Evolutionary conservation across 2,329 filamentous ascomycete genomes (phyloP).

Genomic region (Cladorrhinum sp.): DNA sequence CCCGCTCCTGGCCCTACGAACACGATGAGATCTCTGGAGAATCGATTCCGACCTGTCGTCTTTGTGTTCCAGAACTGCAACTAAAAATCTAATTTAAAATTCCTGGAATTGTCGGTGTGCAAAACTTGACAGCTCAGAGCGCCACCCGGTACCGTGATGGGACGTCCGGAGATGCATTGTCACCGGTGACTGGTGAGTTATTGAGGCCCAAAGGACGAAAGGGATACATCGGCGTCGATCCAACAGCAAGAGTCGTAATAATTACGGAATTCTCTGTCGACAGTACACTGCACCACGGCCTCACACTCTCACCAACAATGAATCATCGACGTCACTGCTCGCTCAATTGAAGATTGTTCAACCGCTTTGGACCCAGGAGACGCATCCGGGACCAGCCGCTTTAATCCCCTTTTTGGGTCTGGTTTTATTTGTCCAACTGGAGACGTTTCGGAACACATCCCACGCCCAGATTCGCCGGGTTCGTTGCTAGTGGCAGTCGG

Average conservation of each 20-base stretch:
- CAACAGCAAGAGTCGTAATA: neutral
- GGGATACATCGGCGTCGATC: neutral
- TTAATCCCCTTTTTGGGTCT: neutral
- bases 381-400: neutral
- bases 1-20: neutral
- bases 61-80: neutral
- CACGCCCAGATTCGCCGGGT: constrained; percentile 7
- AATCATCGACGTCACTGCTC: neutral
- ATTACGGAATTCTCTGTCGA: neutral
- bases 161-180: neutral
- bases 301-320: no score
- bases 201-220: neutral
- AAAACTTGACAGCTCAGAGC: neutral
- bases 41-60: neutral
- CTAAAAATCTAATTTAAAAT: neutral
- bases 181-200: neutral
- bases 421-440: constrained; percentile 2
- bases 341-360: neutral
- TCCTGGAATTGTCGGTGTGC: neutral
- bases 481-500: neutral
- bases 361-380: neutral
- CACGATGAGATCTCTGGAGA: neutral
- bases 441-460: neutral
- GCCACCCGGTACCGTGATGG: neutral
- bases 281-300: no score